Evolutionary conservation across 2,329 filamentous ascomycete species (phyloP), one percentile per base, ranked within the genome.

Genomic region (Venturia nashicola): DNA sequence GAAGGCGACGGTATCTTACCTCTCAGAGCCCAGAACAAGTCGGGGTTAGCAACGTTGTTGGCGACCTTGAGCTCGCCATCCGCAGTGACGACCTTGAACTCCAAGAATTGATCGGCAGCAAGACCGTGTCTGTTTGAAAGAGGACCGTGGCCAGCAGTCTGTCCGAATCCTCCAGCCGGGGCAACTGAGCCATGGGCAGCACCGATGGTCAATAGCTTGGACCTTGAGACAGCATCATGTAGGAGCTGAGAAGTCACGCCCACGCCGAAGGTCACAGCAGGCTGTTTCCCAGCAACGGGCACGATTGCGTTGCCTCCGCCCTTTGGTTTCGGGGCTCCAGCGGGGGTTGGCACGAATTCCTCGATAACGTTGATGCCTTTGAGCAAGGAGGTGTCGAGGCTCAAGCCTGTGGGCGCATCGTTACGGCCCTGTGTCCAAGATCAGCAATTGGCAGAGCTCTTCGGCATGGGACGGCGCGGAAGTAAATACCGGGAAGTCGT

Each of bases 31-130:
- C 61, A 63, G 20, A 57, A 57, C 7, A 57, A 44, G 32, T 75
- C 72, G 0, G 67, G 27, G 54, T 77, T 69, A 44, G 74, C 65
- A 59, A 71, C 74, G 3, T 71, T 67, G 44, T 71, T 75, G 5
- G 75, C 74, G 0, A 67, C 73, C 6, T 77, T 69, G 32, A 74
- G 62, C 62, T 65, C 23, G 8, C 77, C 77, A 32, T 73, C 66
- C 0, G 76, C 73, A 0, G 75, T 70, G 51, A 80, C 72, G 9
- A 73, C 71, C 23, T 74, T 59, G 63, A 43, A 65, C 40, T 65
- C 64, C 32, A 65, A 27, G 5, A 72, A 68, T n/a, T 72, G 71
- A 59, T 76, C 73, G 39, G 72, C 69, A 42, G 70, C 72, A 69
- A 76, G 71, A 1, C 61, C 61, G 18, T 57, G 27, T 54, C 27